A percentile compares a stretch with the other conserved stretches of the same genome.
Conservation (phyloP, 1,139 yeast genomes). For the Suhomyces ambrosiae region DNA sequence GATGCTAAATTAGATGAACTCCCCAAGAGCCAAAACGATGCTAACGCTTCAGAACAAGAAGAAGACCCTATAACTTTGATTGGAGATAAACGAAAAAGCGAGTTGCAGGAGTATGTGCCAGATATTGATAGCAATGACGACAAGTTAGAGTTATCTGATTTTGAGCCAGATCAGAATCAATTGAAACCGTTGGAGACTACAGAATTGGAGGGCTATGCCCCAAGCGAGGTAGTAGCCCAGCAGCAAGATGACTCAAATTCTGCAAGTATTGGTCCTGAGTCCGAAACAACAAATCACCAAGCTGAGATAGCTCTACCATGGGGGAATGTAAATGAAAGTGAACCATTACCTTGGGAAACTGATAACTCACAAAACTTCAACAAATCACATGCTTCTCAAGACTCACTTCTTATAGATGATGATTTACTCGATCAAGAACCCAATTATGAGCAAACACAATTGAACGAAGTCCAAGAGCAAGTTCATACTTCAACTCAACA, state of each 20-base stretch:
- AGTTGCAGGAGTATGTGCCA: conserved; percentile 20
- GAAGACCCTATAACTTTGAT: conserved; percentile 18
- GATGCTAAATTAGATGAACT: conserved; percentile 3
- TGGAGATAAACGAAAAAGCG: conserved; percentile 18
- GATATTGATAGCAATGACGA: conserved; percentile 6
- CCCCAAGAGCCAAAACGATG: background rate
- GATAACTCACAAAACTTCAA: background rate
- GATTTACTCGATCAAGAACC: no score
- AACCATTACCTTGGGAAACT: conserved; percentile 8
- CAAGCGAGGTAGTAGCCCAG: background rate
- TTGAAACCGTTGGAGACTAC: conserved; percentile 13
- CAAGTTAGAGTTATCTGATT: conserved; percentile 6
- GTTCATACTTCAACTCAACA: no score
- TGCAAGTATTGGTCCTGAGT: no score
- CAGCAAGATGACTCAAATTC: no score
- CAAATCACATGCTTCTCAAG: background rate
- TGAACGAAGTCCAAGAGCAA: no score
- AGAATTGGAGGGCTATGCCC: background rate
- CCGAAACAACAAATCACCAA: no score
- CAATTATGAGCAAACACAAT: background rate
- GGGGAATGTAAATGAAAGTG: conserved; percentile 5
- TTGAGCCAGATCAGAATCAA: conserved; percentile 18
- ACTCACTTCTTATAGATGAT: background rate
- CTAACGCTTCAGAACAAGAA: background rate
- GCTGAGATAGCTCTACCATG: conserved; percentile 13